Base-by-base conservation (phyloP, 352 stramenopile genomes). In the Globisporangium parvum region DNA sequence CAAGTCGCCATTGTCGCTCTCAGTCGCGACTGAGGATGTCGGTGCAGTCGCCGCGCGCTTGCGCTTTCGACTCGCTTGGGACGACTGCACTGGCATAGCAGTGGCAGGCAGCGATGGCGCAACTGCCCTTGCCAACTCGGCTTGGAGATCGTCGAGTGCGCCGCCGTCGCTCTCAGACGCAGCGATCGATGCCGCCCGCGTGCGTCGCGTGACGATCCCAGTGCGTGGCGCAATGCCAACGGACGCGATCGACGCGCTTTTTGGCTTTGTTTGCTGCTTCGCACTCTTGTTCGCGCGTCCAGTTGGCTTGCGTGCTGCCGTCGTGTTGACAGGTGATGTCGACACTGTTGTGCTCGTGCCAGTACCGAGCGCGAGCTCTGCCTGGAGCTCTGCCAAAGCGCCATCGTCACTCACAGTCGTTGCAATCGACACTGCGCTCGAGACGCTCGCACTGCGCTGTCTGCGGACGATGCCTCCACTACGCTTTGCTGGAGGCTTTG, bases 331-430 rank as follows among this genome's bases (percentile, higher is more conserved):
- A 9, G 31, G 31, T 37, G 31, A 10, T 37, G 31, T 12, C 31
- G 12, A 37, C 31, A 12, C 31, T 11, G 31, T 37, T 37, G 31
- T 8, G 10, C 31, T 37, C 31, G 5, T 12, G 31, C 8, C 8
- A 10, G 31, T 37, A 18, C 31, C 51, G 15, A 61, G 26, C 11
- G 48, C 47, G 17, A 79, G 48, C 49, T 37, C 31, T 37, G 31
- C 31, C 9, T 37, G 31, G 31, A 37, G 31, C 3, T 37, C 31
- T 1, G 31, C 31, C 31, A 37, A 37, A 12, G 31, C 31, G 31
- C 31, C 31, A 6, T 37, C 31, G 31, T 37, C 31, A 8, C 31
- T 37, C 31, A 37, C 31, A 12, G 31, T 37, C 31, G 31, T 37
- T 12, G 31, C 31, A 12, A 37, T 12, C 31, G 31, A 37, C 31